phyloP scores from a whole-genome alignment of 768 basidiomycete species.

The Naganishia vaughanmartiniae region DNA sequence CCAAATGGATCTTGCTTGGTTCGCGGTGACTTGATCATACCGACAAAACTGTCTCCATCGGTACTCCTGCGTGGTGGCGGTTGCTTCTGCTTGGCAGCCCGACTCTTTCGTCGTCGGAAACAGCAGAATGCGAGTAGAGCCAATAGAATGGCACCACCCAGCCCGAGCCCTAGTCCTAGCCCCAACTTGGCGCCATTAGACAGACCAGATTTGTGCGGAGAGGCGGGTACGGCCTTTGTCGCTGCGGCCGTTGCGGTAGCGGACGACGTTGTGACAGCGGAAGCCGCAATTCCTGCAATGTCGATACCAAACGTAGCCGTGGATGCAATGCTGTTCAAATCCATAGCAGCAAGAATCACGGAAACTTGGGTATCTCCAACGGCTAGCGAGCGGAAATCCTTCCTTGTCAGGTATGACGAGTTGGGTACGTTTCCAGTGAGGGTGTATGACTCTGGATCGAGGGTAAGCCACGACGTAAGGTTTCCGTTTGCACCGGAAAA shows the following conservation, averaged over 20 bases:
- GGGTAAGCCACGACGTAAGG: slow-evolving; percentile 40
- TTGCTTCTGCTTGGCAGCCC: slow-evolving; percentile 15
- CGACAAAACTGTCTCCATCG: slow-evolving; percentile 40
- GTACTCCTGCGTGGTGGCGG: slow-evolving; percentile 38
- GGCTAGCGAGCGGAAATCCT: slow-evolving; percentile 6
- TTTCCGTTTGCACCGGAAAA: slow-evolving; percentile 41
- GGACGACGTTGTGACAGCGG: slow-evolving; percentile 32
- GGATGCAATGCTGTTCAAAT: slow-evolving; percentile 22
- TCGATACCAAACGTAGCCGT: slow-evolving; percentile 37
- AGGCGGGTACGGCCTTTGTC: slow-evolving; percentile 3
- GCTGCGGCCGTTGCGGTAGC: slow-evolving; percentile 35
- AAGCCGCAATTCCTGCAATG: slow-evolving; percentile 35
- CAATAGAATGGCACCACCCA: slow-evolving; percentile 40
- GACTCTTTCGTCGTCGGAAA: slow-evolving; percentile 39
- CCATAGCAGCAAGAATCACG: slow-evolving; percentile 38
- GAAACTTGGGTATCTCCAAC: slow-evolving; percentile 18
- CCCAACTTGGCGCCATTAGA: slow-evolving; percentile 49
- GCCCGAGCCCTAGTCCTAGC: slow-evolving; percentile 46
- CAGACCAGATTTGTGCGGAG: slow-evolving; percentile 36
- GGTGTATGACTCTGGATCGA: slow-evolving; percentile 38
- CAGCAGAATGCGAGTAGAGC: slow-evolving; percentile 47
- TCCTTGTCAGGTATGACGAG: slow-evolving; percentile 8
- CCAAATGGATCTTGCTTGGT: slow-evolving; percentile 39
- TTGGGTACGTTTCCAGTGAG: slow-evolving; percentile 41
- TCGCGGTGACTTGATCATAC: slow-evolving; percentile 40